Evolutionary conservation across 179 eudicot species (phyloP), one percentile per base, ranked within the genome.

Genomic region (Sideroxylon spinosum): DNA sequence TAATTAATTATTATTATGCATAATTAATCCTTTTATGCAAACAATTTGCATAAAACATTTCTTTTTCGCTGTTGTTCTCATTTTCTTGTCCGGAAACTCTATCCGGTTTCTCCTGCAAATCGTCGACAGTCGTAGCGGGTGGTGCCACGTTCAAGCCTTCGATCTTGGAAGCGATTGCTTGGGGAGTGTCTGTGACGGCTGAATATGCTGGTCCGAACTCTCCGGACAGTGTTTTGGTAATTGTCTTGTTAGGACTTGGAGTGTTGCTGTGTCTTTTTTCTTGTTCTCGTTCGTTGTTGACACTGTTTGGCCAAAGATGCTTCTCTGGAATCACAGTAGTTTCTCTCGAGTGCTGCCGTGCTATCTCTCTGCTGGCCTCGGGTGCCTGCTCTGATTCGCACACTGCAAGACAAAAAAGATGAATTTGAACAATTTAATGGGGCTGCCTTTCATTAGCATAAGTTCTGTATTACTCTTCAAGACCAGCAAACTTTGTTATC

Each of bases 331-430:
- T 67, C 66, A 82, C 80, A 5, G 83, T 83, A 68, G 25, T 74
- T 13, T 82, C 83, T 79, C 86, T 83, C 22, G 90, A 86, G 29
- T 84, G 86, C 74, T 86, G 87, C 73, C 80, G 75, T 1, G 81
- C 75, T 5, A 78, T 73, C 71, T 86, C 89, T 77, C 73, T 85
- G 71, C 59, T 69, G 57, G 60, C 25, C 62, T 85, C 89, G 0
- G 88, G 84, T 78, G 88, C 88, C 76, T 75, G 71, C 81, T 88
- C 90, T 61, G 92, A 84, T 77, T 93, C 92, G 73, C 86, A 85
- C 86, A 87, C 98, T 93, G 85, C 14, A 44, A 82, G 32, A 68
- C 6, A 70, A n/a, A 44, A 44, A 65, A 48, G 26, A 29, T 79
- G 14, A 73, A 61, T 75, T 37, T 22, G 46, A 59, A 70, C 9